Evolutionary conservation across 2,329 filamentous ascomycete species (phyloP).

Genomic region (Arthroderma sp.): DNA sequence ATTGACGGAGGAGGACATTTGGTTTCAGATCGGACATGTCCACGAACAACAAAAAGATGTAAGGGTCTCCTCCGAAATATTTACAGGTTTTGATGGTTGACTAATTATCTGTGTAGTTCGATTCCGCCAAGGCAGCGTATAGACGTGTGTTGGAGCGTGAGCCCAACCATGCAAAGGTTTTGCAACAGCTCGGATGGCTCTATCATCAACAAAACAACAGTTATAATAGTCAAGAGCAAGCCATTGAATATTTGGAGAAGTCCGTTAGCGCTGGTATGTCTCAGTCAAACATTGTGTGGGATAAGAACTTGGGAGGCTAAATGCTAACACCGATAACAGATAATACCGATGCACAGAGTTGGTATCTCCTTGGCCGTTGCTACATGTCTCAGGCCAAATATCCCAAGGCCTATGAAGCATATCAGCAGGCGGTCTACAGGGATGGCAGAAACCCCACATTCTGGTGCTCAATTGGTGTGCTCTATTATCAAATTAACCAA

Average conservation of each 20-base stretch:
- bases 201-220: slow-evolving; percentile 91
- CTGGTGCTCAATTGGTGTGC: slow-evolving; percentile 97
- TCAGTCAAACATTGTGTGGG: background rate
- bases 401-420: slow-evolving; percentile 94
- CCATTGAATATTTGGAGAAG: slow-evolving; percentile 94
- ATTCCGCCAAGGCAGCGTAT: slow-evolving; percentile 84
- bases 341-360: slow-evolving; percentile 90
- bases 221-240: slow-evolving; percentile 85
- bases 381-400: slow-evolving; percentile 99
- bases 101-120: slow-evolving; percentile 51
- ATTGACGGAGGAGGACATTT: slow-evolving; percentile 93
- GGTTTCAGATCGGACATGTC: slow-evolving; percentile 98
- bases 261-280: slow-evolving; percentile 77
- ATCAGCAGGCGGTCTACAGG: slow-evolving; percentile 96
- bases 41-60: slow-evolving; percentile 99
- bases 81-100: slow-evolving; percentile 17
- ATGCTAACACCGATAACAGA: slow-evolving; percentile 40
- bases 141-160: slow-evolving; percentile 86
- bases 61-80: slow-evolving; percentile 29
- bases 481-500: slow-evolving; percentile 99
- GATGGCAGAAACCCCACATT: slow-evolving; percentile 96
- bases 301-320: background rate
- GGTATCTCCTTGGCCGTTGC: slow-evolving; percentile 93
- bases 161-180: slow-evolving; percentile 90
- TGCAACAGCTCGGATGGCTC: slow-evolving; percentile 95